Evolutionary conservation across 2,329 filamentous ascomycete species (phyloP), one percentile per base, ranked within the genome.

Genomic region (Alternaria ventricosa): DNA sequence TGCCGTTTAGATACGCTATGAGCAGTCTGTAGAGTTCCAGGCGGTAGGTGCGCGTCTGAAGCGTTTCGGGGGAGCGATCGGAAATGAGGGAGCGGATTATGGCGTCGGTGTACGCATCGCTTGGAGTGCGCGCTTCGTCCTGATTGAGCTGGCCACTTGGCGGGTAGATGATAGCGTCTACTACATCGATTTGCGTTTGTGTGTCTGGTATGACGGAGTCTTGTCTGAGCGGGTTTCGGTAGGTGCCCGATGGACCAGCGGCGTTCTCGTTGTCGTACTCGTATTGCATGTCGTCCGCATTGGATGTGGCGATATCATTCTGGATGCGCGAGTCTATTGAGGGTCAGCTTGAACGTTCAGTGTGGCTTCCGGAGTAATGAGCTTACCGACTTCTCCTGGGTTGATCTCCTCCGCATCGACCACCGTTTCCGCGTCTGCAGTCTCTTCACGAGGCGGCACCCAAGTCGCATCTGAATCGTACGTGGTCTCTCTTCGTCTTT

Each of bases 201-300:
- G 58, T 56, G 6, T 57, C 60, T 18, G 64, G 53, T 8, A 67
- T 64, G 28, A 65, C 64, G 0, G 64, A 67, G 23, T 69, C 64
- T 23, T 60, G 62, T 44, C 57, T 56, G 12, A 36, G 44, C 20
- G 57, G 53, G 10, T 64, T 54, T 22, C 22, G 50, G 11, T 67
- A 60, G 33, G 62, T 65, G n/a, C 64, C 67, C 8, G 57, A 67
- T n/a, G 67, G 64, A 8, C 64, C 67, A 20, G 62, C 61, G 41
- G 25, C 53, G 23, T 46, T 15, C n/a, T n/a, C n/a, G 12, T 56
- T 15, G 3, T 55, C 44, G 44, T 55, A 49, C 18, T 22, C 46
- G 23, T 53, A 60, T 6, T 41, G 36, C 28, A 60, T 44, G 1
- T 46, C 33, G 3, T 59, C 56, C 30, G 49, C 30, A 1, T 20